Evolutionary conservation across 2,329 filamentous ascomycete genomes (phyloP), one percentile per base, ranked within the genome.

Genomic region (Aspergillus novoparasiticus): DNA sequence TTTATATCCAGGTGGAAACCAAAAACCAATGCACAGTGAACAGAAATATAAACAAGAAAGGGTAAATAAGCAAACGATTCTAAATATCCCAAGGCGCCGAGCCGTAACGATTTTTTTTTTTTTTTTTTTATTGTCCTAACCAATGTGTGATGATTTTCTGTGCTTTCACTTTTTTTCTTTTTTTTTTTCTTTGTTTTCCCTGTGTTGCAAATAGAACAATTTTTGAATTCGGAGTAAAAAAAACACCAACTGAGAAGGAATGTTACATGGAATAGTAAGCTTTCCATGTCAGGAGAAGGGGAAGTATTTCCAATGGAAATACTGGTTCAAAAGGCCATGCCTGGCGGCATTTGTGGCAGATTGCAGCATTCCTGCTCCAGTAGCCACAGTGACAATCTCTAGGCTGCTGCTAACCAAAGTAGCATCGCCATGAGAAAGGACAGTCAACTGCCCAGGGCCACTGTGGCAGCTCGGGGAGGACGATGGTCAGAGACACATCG

Each of bases 401-500:
- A 16, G 32, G 12, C 32, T 36, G 9, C 51, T 54, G 39, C 51
- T 54, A 26, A 28, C 9, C 28, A n/a, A 54, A 54, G 51, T 50
- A 53, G 36, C 32, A 26, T 43, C 46, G 19, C 16, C 16, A n/a
- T 23, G 34, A 50, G 46, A 39, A 51, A 43, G 16, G 26, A 43
- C 46, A 39, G 39, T 53, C 26, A 36, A 36, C 30, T 53, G 50
- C 50, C 30, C 50, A 53, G 16, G 19, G 36, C 19, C 11, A 36
- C 36, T 51, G 32, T 30, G 23, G 57, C 46, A 59, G 16, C 34
- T 39, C 21, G 46, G n/a, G 16, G 57, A 59, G 46, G 46, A 43
- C 39, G 51, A 55, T 60, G 50, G 41, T 55, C 58, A 30, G 26
- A 53, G 55, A 61, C 53, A 32, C 59, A 51, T 48, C 10, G 26